Evolutionary conservation across 2,329 filamentous ascomycete species (phyloP), one percentile per base, ranked within the genome.

Genomic region (Colletotrichum destructivum): DNA sequence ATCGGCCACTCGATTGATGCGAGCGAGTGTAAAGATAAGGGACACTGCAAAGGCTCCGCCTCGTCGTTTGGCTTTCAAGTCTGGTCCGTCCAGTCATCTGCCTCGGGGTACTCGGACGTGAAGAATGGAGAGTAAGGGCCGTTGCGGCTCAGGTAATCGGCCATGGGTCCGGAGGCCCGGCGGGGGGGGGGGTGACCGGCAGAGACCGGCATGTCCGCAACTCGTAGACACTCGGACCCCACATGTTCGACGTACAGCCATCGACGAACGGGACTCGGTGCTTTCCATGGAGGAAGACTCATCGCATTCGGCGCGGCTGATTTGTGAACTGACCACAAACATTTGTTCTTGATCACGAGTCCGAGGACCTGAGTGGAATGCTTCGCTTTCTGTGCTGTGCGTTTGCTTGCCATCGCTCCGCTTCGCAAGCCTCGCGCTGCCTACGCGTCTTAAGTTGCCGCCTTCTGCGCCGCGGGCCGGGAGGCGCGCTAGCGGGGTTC

Each of bases 151-250:
- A n/a, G 31, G 11, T 16, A 40, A 21, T 21, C 38, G n/a, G n/a
- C 35, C 54, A 40, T 23, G 21, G 21, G 40, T 31, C 21, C 49
- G 23, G 47, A 44, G 47, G 16, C n/a, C 18, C 26, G 8, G 31
- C 8, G 7, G n/a, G 26, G 31, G 8, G n/a, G n/a, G 26, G 31
- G 8, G 8, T 35, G 31, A 35, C 31, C 8, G 23, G 35, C 26
- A 11, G 11, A 23, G 31, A 21, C 12, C 59, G 44, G 40, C 26
- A 35, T 11, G n/a, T 23, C 40, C 51, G 56, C 67, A 66, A 31
- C 47, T 66, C 35, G 56, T 42, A 44, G 62, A 67, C 62, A 56
- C 68, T 67, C 63, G 63, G 68, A 62, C 62, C 40, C 49, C 47
- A 12, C 47, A 18, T 42, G 2, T 21, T n/a, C 31, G 12, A 42